Percentiles rank a stretch among this genome's conserved stretches.
These are phyloP conservation scores for Sergeia podlipaevii DNA, from an alignment of 208 protist genomes.

Conservation along the genomic window DNA sequence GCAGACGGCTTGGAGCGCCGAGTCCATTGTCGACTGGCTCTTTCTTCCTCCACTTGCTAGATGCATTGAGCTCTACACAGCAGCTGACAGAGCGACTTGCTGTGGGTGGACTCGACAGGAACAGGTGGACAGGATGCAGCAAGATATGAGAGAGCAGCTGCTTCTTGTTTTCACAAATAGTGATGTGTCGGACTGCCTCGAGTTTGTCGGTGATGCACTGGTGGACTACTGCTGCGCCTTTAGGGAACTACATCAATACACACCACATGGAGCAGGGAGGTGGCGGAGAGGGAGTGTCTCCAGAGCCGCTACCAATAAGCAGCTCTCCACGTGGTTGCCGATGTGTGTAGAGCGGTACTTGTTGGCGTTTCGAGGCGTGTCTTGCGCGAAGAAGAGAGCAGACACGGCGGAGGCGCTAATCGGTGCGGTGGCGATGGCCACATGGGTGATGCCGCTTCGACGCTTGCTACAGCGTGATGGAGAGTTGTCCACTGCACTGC, in stretches of 20 bases:
- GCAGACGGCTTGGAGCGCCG: background rate
- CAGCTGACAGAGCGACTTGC: background rate
- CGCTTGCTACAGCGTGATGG: background rate
- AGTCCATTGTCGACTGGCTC: conserved; percentile 11
- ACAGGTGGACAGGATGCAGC: conserved; percentile 3
- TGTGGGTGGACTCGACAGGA: background rate
- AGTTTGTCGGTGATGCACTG: conserved; percentile 51
- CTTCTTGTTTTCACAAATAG: conserved; percentile 19
- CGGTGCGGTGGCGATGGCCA: conserved; percentile 33
- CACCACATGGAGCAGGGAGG: conserved; percentile 8
- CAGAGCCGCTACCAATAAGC: conserved; percentile 13
- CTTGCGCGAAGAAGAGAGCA: conserved; percentile 31
- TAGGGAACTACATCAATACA: conserved; percentile 11
- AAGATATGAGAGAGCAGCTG: conserved; percentile 19
- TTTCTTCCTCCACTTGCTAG: conserved; percentile 8
- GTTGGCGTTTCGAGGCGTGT: conserved; percentile 13
- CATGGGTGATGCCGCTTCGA: conserved; percentile 35
- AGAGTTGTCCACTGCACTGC: background rate
- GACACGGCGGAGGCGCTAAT: conserved; percentile 52
- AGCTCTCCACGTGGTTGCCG: conserved; percentile 21
- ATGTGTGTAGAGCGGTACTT: conserved; percentile 18
- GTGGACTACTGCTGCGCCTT: conserved; percentile 32
- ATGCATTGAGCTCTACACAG: background rate
- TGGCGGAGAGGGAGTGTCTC: conserved; percentile 21
- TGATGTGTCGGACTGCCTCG: conserved; percentile 20